Percentiles rank a stretch among this genome's conserved stretches.
Evolutionary conservation across 164 flowering plant genomes (phyloP).

Genomic region (Piper longum): DNA sequence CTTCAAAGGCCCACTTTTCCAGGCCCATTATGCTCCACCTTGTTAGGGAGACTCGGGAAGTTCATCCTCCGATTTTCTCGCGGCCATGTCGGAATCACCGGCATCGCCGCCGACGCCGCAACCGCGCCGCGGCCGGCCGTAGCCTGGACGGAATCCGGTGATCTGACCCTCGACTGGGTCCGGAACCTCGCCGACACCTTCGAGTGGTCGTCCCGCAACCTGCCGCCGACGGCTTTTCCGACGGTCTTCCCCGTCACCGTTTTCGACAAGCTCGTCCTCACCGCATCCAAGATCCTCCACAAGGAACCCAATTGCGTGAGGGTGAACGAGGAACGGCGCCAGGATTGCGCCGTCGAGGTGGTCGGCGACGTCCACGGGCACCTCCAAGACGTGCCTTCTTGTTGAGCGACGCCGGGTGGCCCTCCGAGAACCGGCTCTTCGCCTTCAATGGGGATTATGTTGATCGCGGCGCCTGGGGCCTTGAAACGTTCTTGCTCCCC

Average conservation of each 20-base stretch:
- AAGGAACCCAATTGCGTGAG: conserved; percentile 72
- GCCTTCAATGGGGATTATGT: conserved; percentile 98
- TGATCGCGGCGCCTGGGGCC: conserved; percentile 97
- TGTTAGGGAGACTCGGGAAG: too few relatives aligned
- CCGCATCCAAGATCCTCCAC: conserved; percentile 76
- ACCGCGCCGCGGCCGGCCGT: conserved; percentile 11
- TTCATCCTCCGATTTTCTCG: too few relatives aligned
- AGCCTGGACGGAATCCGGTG: conserved; percentile 50
- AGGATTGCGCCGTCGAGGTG: conserved; percentile 43
- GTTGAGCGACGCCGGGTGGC: conserved; percentile 55
- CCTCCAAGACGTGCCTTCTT: conserved; percentile 59
- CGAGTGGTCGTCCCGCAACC: conserved; percentile 63
- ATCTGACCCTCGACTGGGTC: conserved; percentile 50
- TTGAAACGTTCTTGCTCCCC: conserved; percentile 66
- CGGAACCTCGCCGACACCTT: conserved; percentile 32
- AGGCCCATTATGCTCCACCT: too few relatives aligned
- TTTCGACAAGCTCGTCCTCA: conserved; percentile 48
- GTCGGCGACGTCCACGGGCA: conserved; percentile 97
- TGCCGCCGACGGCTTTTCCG: conserved; percentile 49
- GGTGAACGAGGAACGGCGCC: conserved; percentile 22
- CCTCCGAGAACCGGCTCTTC: conserved; percentile 44
- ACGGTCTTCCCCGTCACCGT: conserved; percentile 55
- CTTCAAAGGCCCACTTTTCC: too few relatives aligned
- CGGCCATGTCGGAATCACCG: too few relatives aligned
- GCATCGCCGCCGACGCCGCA: too few relatives aligned